Percentiles rank a stretch among this genome's conserved stretches.
phyloP scores from a whole-genome alignment of 345 rosid species.

The Citrus cavaleriei region DNA sequence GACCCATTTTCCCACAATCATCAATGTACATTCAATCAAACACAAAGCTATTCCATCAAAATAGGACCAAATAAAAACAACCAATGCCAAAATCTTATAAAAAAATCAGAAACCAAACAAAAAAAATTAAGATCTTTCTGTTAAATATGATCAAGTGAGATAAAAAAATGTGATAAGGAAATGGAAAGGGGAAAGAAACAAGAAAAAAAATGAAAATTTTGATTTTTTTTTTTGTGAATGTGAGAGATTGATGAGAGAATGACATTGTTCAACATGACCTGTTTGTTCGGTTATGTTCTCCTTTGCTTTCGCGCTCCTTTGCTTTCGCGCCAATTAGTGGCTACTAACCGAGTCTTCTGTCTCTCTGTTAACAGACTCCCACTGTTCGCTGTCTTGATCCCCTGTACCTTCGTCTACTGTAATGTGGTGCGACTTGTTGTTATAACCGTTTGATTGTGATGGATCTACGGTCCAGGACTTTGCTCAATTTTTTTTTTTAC shows the following conservation, averaged over 20 bases:
- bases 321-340: conserved; percentile 88
- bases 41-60: conserved; percentile 4
- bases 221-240: conserved; percentile 24
- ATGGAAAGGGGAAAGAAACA: conserved; percentile 12
- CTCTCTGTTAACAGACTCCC: conserved; percentile 2
- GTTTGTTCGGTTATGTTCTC: conserved; percentile 50
- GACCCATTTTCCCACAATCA: conserved; percentile 11
- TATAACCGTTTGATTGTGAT: neutral
- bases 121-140: neutral
- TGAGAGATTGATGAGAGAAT: conserved; percentile 24
- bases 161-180: conserved; percentile 12
- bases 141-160: conserved; percentile 3
- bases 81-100: conserved; percentile 5
- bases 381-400: neutral
- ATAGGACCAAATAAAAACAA: conserved; percentile 11
- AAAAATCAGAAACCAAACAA: conserved; percentile 1
- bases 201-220: conserved; percentile 8
- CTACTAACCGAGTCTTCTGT: conserved; percentile 36
- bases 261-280: conserved; percentile 53
- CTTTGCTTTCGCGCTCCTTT: conserved; percentile 57
- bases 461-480: neutral
- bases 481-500: no score
- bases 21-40: neutral
- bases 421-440: neutral
- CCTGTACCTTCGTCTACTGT: neutral